Conservation (phyloP, 352 stramenopile species). For the Aphanomyces astaci region DNA sequence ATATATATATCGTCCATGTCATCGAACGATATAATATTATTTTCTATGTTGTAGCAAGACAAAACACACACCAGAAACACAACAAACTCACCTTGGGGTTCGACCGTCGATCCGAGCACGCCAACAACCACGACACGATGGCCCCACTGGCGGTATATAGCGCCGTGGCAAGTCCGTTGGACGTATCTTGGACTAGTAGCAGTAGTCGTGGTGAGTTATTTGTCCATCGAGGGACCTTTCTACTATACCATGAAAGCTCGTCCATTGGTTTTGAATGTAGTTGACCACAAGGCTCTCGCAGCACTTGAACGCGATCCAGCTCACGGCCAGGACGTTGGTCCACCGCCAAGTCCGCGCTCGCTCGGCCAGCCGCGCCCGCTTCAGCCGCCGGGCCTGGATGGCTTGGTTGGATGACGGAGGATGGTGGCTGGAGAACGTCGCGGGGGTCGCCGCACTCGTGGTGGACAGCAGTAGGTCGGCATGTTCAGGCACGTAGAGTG, state of each 20-base stretch:
- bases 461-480: not conserved
- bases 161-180: constrained; percentile 10
- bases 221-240: too few relatives aligned
- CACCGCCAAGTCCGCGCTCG: constrained; percentile 2
- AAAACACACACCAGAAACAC: too few relatives aligned
- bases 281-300: constrained; percentile 3
- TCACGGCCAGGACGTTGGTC: constrained; percentile 18
- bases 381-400: not conserved
- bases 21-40: too few relatives aligned
- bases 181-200: not conserved
- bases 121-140: not conserved
- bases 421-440: not conserved
- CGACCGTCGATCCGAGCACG: not conserved
- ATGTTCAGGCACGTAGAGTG: constrained; percentile 4
- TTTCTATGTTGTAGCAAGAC: too few relatives aligned
- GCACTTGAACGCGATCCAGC: constrained; percentile 10
- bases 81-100: not conserved
- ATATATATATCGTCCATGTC: too few relatives aligned
- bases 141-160: constrained; percentile 13
- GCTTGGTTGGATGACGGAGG: not conserved
- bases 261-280: constrained; percentile 24
- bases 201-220: too few relatives aligned
- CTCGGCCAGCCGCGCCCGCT: not conserved
- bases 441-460: not conserved
- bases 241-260: constrained; percentile 3